These are phyloP conservation scores for Backusella luteola DNA, from an alignment of 192 early-diverging fungal species.

Conservation along the genomic window DNA sequence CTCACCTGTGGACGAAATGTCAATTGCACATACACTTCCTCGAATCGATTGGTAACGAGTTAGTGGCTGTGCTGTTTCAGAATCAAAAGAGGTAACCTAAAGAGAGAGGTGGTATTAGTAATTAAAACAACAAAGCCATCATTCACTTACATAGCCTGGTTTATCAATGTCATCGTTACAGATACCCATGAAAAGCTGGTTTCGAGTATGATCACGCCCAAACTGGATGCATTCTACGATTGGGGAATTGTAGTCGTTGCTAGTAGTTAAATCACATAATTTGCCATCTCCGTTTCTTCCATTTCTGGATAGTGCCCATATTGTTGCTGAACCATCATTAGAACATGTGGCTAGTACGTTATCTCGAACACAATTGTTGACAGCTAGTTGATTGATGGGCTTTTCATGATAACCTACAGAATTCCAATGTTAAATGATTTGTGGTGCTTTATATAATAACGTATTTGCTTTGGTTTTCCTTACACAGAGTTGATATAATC, in stretches of 20 bases:
- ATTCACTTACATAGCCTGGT: slow-evolving; percentile 22
- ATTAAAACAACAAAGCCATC: neutral
- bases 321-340: slow-evolving; percentile 11
- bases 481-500: slow-evolving; percentile 16
- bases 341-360: slow-evolving; percentile 14
- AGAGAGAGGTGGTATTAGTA: neutral
- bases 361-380: neutral
- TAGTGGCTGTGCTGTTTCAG: neutral
- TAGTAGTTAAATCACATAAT: neutral
- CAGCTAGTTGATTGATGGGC: slow-evolving; percentile 12
- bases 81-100: slow-evolving; percentile 10
- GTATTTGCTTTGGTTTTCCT: neutral
- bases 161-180: neutral
- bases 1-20: slow-evolving; percentile 15
- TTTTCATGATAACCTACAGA: slow-evolving; percentile 6
- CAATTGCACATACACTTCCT: slow-evolving; percentile 11
- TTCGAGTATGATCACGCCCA: neutral
- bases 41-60: neutral
- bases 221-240: slow-evolving; percentile 24
- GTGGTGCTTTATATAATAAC: too few species aligned
- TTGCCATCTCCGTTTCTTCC: slow-evolving; percentile 13
- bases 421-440: neutral
- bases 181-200: slow-evolving; percentile 12
- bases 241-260: neutral
- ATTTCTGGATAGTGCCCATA: slow-evolving; percentile 14